A percentile compares a stretch with the other conserved stretches of the same genome.
Evolutionary conservation across 1,139 yeast genomes (phyloP).

Genomic region (Pichia inconspicua): DNA sequence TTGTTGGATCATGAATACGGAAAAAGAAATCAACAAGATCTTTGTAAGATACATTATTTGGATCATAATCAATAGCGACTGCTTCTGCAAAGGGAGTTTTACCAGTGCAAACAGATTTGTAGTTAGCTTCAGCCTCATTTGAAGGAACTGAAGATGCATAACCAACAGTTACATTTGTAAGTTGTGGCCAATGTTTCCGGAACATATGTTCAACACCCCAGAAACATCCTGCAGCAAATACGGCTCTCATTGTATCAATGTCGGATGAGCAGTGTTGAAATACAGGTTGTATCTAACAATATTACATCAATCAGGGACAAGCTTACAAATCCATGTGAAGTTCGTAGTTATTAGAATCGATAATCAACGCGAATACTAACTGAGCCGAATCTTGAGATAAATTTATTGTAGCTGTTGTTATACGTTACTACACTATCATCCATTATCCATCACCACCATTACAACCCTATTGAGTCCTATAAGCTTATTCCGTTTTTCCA

Average conservation of each 20-base stretch:
- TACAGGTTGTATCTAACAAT: no score
- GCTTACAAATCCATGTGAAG: no score
- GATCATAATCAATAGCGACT: slow-evolving; percentile 76
- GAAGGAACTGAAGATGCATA: slow-evolving; percentile 45
- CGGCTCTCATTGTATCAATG: slow-evolving; percentile 42
- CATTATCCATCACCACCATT: background rate
- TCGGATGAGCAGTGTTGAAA: background rate
- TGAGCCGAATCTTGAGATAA: background rate
- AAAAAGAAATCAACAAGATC: slow-evolving; percentile 78
- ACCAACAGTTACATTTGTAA: slow-evolving; percentile 23
- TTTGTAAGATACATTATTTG: slow-evolving; percentile 45
- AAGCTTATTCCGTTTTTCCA: no score
- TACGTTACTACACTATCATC: no score
- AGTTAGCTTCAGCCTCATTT: slow-evolving; percentile 87
- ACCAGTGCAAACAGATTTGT: slow-evolving; percentile 70
- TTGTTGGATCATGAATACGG: slow-evolving; percentile 81
- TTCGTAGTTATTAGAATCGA: no score
- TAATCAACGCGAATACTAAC: background rate
- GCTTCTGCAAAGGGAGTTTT: slow-evolving; percentile 68
- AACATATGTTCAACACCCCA: slow-evolving; percentile 93
- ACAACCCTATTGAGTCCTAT: background rate
- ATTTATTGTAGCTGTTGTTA: no score
- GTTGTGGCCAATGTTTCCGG: slow-evolving; percentile 44
- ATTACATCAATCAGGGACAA: no score
- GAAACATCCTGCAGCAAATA: slow-evolving; percentile 77